Evolutionary conservation across 257 asterid species (phyloP), one percentile per base, ranked within the genome.

Genomic region (Solanum tarijense): DNA sequence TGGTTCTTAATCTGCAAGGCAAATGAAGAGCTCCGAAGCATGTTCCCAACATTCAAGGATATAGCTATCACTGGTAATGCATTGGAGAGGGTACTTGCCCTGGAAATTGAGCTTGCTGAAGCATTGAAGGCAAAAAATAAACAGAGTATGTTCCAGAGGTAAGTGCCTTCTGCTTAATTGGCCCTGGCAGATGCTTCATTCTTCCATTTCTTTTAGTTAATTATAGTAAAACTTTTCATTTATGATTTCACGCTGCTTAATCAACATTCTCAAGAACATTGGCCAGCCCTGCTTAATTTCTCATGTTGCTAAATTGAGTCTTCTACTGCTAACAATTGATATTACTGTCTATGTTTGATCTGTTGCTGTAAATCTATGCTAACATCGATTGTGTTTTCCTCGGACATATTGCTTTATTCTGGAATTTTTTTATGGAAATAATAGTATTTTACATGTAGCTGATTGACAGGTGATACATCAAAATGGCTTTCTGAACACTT

Each of bases 91-190:
- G 98, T 97, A 88, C 96, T 97, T 87, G 98, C 98, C 3, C 88
- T 97, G 89, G 99, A 96, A 92, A 93, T 95, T 58, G 99, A 96
- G 92, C 98, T 97, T 66, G 98, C 98, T 41, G 99, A 97, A 91
- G 92, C 98, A 62, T 90, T 97, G 83, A 95, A 93, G 92, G 88
- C 95, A 25, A 97, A 96, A 89, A 92, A 89, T 65, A 94, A 94
- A 88, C 83, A 89, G 65, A 94, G 89, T 29, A n/a, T 86, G 86
- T 93, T 92, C 91, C 98, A 92, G 92, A 94, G 99, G 99, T 97
- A 90, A 55, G 86, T 32, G 79, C 76, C 69, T 69, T 69, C 76
- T 72, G 52, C 73, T 48, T 69, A 48, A 43, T 81, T 79, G 34
- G 20, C 68, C 39, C 72, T 32, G 66, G 65, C 69, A n/a, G 58